Conservation (phyloP, 495 filamentous ascomycete species). For the Tuber microsphaerosporum region DNA sequence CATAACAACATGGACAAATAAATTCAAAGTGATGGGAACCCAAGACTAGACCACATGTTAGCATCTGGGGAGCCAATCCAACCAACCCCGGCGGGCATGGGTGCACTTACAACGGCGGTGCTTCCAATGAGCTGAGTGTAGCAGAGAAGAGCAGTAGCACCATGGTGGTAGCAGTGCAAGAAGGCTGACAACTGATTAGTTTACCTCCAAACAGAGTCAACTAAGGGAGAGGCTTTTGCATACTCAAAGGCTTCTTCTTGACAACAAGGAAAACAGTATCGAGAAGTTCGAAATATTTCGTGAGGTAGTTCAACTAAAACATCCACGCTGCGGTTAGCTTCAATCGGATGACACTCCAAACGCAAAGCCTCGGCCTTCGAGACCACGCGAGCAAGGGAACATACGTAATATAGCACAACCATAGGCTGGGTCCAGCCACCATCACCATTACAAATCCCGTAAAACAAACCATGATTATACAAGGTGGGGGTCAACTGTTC, state of each 20-base stretch:
- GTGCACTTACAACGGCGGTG: constrained; percentile 55
- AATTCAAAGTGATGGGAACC: constrained; percentile 70
- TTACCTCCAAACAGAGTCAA: constrained; percentile 4
- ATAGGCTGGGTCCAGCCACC: constrained; percentile 75
- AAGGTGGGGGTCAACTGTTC: constrained; percentile 67
- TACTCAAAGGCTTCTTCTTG: constrained; percentile 82
- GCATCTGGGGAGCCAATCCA: constrained; percentile 1
- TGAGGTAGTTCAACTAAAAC: constrained; percentile 71
- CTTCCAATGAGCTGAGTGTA: constrained; percentile 73
- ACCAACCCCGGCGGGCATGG: constrained; percentile 14
- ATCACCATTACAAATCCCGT: constrained; percentile 59
- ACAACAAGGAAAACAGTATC: constrained; percentile 77
- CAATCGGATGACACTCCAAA: neutral
- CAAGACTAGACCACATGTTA: constrained; percentile 47
- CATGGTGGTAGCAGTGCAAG: constrained; percentile 81
- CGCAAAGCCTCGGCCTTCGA: constrained; percentile 14
- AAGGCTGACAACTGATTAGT: constrained; percentile 54
- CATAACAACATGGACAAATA: constrained; percentile 72
- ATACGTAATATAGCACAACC: constrained; percentile 72
- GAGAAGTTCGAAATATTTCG: constrained; percentile 73
- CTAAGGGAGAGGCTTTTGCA: constrained; percentile 29
- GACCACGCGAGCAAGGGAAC: constrained; percentile 38
- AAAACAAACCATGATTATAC: constrained; percentile 61
- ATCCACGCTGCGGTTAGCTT: constrained; percentile 11
- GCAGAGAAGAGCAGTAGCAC: constrained; percentile 75